A percentile compares a stretch with the other conserved stretches of the same genome.
Evolutionary conservation across 495 filamentous ascomycete species (phyloP).

Genomic region (Penicillium bovifimosum): DNA sequence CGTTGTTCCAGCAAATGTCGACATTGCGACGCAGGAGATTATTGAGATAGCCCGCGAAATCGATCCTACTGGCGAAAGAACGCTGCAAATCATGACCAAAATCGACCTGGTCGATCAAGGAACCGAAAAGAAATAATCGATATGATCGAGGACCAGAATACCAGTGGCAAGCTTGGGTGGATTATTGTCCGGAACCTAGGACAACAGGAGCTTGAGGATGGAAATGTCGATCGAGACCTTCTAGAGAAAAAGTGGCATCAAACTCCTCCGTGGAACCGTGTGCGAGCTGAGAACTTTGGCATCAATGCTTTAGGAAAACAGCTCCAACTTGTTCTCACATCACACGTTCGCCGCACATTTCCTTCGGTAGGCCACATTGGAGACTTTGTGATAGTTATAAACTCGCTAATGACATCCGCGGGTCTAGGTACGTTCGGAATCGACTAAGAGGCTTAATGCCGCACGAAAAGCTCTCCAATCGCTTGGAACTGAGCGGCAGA

Average conservation of each 20-base stretch:
- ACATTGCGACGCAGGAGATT: conserved; percentile 59
- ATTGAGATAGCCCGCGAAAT: conserved; percentile 46
- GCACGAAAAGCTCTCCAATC: conserved; percentile 26
- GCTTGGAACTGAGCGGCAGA: conserved; percentile 43
- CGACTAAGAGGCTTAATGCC: conserved; percentile 33
- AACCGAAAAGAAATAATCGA: conserved; percentile 38
- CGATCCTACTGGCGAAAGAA: conserved; percentile 47
- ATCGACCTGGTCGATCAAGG: conserved; percentile 52
- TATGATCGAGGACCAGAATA: conserved; percentile 40
- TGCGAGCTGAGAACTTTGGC: conserved; percentile 35
- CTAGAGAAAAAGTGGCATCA: neutral
- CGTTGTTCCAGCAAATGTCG: conserved; percentile 58
- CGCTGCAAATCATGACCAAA: conserved; percentile 56
- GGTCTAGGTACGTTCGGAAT: conserved; percentile 38
- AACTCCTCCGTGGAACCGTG: neutral
- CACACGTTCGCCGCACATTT: conserved; percentile 47
- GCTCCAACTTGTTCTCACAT: conserved; percentile 22
- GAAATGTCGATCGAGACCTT: neutral
- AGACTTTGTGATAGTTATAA: too few relatives aligned
- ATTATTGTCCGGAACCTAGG: conserved; percentile 52
- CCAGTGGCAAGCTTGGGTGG: conserved; percentile 45
- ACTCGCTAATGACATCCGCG: too few relatives aligned
- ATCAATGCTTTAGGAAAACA: conserved; percentile 42
- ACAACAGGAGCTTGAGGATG: neutral
- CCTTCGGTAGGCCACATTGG: conserved; percentile 29